A percentile compares a stretch with the other conserved stretches of the same genome.
Evolutionary conservation across 306 rosid species (phyloP).

Genomic region (Heteromeles arbutifolia): DNA sequence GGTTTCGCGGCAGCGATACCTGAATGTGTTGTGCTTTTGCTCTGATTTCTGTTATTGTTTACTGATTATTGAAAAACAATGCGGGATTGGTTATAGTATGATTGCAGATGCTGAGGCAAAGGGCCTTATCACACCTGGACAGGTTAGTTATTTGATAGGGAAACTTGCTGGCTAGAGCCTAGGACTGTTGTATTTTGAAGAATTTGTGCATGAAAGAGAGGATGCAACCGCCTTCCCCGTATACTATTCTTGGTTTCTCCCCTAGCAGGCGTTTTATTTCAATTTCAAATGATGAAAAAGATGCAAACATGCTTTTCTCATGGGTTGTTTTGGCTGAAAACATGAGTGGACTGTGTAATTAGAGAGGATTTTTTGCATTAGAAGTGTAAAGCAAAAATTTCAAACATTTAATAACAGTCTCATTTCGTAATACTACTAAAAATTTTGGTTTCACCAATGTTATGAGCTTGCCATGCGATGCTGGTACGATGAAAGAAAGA

Average conservation of each 20-base stretch:
- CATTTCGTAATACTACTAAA: neutral
- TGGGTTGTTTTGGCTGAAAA: neutral
- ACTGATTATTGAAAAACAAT: conserved; percentile 8
- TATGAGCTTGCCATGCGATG: neutral
- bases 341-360: neutral
- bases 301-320: neutral
- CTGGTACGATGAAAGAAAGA: neutral
- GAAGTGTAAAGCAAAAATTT: neutral
- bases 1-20: neutral
- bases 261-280: neutral
- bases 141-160: conserved; percentile 41
- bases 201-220: neutral
- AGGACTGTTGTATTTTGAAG: neutral
- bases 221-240: neutral
- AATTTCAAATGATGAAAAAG: neutral
- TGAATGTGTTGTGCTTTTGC: neutral
- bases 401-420: neutral
- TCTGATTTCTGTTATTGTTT: neutral
- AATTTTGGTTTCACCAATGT: neutral
- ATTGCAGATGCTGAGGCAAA: conserved; percentile 73
- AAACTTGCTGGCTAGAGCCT: neutral
- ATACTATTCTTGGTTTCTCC: neutral
- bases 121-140: conserved; percentile 59
- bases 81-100: conserved; percentile 79
- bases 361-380: neutral